phyloP scores from a whole-genome alignment of 1,284 basidiomycete species.

The Psilocybe mexicana region DNA sequence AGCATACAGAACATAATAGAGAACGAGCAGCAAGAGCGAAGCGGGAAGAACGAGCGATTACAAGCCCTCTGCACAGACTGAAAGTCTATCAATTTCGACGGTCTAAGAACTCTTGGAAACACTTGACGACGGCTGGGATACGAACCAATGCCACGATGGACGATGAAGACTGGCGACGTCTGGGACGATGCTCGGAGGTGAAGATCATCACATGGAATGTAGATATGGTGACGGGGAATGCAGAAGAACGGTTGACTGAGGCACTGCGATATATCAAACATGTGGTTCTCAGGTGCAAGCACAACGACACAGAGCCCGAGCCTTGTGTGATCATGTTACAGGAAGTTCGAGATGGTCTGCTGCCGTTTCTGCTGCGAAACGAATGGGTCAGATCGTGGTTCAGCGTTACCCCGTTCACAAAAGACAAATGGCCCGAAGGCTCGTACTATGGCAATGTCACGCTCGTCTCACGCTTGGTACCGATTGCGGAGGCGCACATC shows the following conservation, averaged over 20 bases:
- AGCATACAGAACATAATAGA: not conserved
- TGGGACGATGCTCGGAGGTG: constrained; percentile 41
- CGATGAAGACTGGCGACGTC: constrained; percentile 23
- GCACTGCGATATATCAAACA: constrained; percentile 56
- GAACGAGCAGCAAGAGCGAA: not conserved
- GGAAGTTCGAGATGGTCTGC: constrained; percentile 51
- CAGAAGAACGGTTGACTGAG: constrained; percentile 43
- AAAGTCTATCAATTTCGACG: constrained; percentile 38
- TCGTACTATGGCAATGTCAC: constrained; percentile 63
- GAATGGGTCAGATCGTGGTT: constrained; percentile 65
- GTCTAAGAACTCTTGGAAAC: constrained; percentile 39
- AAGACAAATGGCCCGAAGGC: constrained; percentile 50
- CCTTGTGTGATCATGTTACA: constrained; percentile 67
- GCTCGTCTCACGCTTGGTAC: constrained; percentile 57
- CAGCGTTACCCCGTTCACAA: constrained; percentile 51
- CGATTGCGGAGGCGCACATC: constrained; percentile 42
- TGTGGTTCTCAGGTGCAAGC: constrained; percentile 46
- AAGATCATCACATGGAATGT: constrained; percentile 70
- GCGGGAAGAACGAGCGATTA: constrained; percentile 20
- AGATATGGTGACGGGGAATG: constrained; percentile 43
- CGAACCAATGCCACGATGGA: constrained; percentile 19
- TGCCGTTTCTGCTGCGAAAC: constrained; percentile 49
- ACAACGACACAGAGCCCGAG: constrained; percentile 46
- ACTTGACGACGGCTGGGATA: constrained; percentile 29
- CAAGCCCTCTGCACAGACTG: constrained; percentile 27